phyloP scores from a whole-genome alignment of 2,329 filamentous ascomycete genomes.

The Xylaria multiplex region DNA sequence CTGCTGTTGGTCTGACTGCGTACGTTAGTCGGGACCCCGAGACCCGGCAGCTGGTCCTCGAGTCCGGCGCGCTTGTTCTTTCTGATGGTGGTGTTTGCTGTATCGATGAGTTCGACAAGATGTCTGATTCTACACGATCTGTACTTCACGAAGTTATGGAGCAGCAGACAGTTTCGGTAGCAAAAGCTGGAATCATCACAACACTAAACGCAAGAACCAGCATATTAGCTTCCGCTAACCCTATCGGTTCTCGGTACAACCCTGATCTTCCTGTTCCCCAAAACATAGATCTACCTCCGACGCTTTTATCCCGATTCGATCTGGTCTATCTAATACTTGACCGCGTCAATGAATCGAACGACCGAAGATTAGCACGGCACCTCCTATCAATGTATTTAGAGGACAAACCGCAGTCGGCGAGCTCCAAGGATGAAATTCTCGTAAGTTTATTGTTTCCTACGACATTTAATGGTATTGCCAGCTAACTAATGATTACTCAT shows the following conservation, averaged over 20 bases:
- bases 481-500: slow-evolving; percentile 44
- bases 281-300: slow-evolving; percentile 97
- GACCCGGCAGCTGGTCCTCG: slow-evolving; percentile 80
- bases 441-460: slow-evolving; percentile 60
- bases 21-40: slow-evolving; percentile 85
- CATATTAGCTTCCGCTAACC: slow-evolving; percentile 96
- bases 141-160: slow-evolving; percentile 91
- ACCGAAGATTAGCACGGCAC: slow-evolving; percentile 90
- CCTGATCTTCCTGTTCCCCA: slow-evolving; percentile 94
- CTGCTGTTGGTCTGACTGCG: slow-evolving; percentile 82
- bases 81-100: slow-evolving; percentile 86
- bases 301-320: slow-evolving; percentile 93
- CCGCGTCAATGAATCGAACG: slow-evolving; percentile 87
- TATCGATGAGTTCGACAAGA: slow-evolving; percentile 88
- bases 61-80: slow-evolving; percentile 81
- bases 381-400: slow-evolving; percentile 96
- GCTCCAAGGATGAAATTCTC: slow-evolving; percentile 78
- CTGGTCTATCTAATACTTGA: slow-evolving; percentile 97
- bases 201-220: slow-evolving; percentile 95
- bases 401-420: slow-evolving; percentile 87
- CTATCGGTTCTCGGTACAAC: slow-evolving; percentile 98
- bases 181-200: slow-evolving; percentile 94
- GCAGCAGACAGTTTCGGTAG: slow-evolving; percentile 85
- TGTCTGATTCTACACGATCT: slow-evolving; percentile 81
- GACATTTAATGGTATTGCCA: background rate